These are phyloP conservation scores for Phytophthora capsici DNA, from an alignment of 352 stramenopile genomes.

Conservation along the genomic window DNA sequence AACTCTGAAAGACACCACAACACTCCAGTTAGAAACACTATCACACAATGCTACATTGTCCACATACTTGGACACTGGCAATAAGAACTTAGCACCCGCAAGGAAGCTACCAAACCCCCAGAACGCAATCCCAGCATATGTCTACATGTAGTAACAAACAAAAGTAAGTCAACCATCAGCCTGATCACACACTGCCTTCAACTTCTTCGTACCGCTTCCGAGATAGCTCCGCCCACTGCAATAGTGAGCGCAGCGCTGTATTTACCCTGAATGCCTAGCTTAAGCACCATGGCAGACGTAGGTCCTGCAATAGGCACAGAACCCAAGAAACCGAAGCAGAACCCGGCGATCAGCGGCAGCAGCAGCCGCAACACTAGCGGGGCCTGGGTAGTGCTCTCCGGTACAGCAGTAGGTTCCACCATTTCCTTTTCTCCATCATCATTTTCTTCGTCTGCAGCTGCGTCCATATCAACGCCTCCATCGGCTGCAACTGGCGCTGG, in stretches of 20 bases:
- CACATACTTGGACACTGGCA: conserved; percentile 87
- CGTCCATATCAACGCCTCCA: conserved; percentile 20
- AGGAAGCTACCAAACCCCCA: conserved; percentile 92
- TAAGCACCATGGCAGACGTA: conserved; percentile 89
- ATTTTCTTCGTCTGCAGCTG: not conserved
- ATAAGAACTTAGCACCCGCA: conserved; percentile 79
- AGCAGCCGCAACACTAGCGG: conserved; percentile 68
- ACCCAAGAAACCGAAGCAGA: conserved; percentile 86
- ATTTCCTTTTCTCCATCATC: not conserved
- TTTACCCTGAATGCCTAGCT: conserved; percentile 88
- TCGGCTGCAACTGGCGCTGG: conserved; percentile 11
- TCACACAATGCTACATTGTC: not conserved
- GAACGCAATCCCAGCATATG: conserved; percentile 88
- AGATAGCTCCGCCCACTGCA: conserved; percentile 82
- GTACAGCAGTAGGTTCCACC: not conserved
- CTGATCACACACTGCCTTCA: not conserved
- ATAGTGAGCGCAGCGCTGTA: conserved; percentile 83
- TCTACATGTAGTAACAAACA: conserved; percentile 42
- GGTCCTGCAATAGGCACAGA: conserved; percentile 85
- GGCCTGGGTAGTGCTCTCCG: conserved; percentile 12
- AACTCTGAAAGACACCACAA: conserved; percentile 45
- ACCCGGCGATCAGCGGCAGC: conserved; percentile 78
- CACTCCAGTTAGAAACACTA: conserved; percentile 3
- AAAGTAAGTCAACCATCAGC: conserved; percentile 12
- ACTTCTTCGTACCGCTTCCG: conserved; percentile 66